Percentiles rank a stretch among this genome's conserved stretches.
Evolutionary conservation across 495 filamentous ascomycete species (phyloP).

Genomic region (Trichoderma asperelloides): DNA sequence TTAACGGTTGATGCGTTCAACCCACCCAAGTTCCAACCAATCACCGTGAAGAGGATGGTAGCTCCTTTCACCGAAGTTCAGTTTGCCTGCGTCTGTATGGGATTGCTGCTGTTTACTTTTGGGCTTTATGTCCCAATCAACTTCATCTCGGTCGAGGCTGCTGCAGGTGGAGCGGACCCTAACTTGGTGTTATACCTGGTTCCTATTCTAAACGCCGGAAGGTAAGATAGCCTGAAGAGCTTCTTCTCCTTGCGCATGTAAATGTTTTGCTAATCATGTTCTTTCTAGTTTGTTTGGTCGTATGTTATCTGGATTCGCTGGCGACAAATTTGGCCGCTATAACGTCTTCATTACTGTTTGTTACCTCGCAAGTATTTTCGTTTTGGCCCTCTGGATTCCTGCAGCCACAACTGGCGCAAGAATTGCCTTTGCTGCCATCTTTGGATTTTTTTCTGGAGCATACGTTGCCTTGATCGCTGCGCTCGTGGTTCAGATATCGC

Average conservation of each 20-base stretch:
- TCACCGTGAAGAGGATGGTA: conserved; percentile 11
- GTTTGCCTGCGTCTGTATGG: conserved; percentile 15
- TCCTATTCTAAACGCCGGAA: conserved; percentile 51
- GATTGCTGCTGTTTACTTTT: conserved; percentile 40
- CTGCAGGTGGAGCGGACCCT: conserved; percentile 42
- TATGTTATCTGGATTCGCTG: conserved; percentile 52
- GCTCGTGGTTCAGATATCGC: conserved; percentile 19
- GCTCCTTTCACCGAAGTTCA: conserved; percentile 32
- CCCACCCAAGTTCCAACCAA: conserved; percentile 15
- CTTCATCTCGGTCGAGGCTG: conserved; percentile 51
- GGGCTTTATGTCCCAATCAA: conserved; percentile 56
- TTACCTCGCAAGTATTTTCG: conserved; percentile 43
- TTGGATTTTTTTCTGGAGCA: conserved; percentile 44
- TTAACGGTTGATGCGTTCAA: conserved; percentile 16
- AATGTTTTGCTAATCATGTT: not conserved
- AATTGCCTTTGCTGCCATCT: conserved; percentile 52
- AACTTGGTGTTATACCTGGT: conserved; percentile 49
- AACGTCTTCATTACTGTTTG: conserved; percentile 48
- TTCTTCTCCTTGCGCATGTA: not conserved
- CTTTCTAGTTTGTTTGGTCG: conserved; percentile 45
- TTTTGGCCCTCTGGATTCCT: conserved; percentile 56
- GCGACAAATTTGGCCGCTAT: conserved; percentile 54
- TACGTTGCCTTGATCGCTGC: conserved; percentile 18
- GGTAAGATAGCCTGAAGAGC: conserved; percentile 3
- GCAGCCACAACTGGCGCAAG: conserved; percentile 37